A percentile compares a stretch with the other conserved stretches of the same genome.
phyloP scores from a whole-genome alignment of 2,329 filamentous ascomycete species.

The Talaromyces sp. region DNA sequence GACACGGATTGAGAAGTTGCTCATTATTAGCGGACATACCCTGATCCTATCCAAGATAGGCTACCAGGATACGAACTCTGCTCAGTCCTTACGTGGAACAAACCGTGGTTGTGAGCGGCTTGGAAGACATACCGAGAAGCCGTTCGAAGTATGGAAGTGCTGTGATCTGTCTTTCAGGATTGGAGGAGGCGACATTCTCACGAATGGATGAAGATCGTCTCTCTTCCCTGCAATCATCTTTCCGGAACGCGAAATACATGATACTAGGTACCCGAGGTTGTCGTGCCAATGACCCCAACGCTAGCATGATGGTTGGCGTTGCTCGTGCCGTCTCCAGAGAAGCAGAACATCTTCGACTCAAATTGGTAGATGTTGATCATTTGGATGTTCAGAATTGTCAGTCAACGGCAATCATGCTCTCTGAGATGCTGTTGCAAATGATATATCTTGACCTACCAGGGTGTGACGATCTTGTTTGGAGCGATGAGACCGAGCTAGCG shows the following conservation, averaged over 20 bases:
- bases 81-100: background rate
- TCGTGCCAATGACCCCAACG: slow-evolving; percentile 14
- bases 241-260: slow-evolving; percentile 15
- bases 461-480: slow-evolving; percentile 28
- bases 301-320: slow-evolving; percentile 18
- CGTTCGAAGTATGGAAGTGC: background rate
- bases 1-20: background rate
- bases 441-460: background rate
- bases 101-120: background rate
- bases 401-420: background rate
- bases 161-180: slow-evolving; percentile 4
- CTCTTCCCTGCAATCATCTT: slow-evolving; percentile 22
- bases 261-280: slow-evolving; percentile 17
- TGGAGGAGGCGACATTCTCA: slow-evolving; percentile 9
- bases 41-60: background rate
- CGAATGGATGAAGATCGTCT: background rate
- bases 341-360: slow-evolving; percentile 10
- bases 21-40: slow-evolving; percentile 7
- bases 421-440: slow-evolving; percentile 22
- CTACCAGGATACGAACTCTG: background rate
- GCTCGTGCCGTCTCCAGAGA: slow-evolving; percentile 16
- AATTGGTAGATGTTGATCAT: slow-evolving; percentile 12
- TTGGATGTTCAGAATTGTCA: slow-evolving; percentile 9
- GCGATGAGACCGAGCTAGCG: slow-evolving; percentile 31
- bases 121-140: background rate